Conservation (phyloP, 805 yeast species). For the Wickerhamiella brachini region DNA sequence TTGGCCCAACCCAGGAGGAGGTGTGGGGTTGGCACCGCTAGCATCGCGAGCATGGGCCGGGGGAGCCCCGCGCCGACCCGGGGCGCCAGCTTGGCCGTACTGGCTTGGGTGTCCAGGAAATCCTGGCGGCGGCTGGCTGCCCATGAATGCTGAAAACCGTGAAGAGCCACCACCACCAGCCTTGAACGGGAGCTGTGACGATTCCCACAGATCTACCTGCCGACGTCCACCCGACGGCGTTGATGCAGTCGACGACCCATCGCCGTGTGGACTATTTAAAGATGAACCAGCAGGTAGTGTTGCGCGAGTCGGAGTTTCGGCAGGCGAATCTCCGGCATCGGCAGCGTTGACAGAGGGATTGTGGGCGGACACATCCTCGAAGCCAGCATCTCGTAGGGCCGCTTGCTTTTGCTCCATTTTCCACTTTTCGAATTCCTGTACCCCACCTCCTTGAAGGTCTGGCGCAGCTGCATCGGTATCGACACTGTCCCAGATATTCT, state of each 20-base stretch:
- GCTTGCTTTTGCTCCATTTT: slow-evolving; percentile 9
- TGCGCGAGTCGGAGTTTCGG: background rate
- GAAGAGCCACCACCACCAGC: slow-evolving; percentile 7
- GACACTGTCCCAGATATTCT: slow-evolving; percentile 7
- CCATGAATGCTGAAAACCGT: slow-evolving; percentile 9
- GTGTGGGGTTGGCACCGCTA: background rate
- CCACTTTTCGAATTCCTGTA: slow-evolving; percentile 20
- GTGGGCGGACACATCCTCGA: background rate
- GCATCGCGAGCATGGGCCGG: background rate
- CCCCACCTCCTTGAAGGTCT: slow-evolving; percentile 9
- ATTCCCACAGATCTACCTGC: slow-evolving; percentile 2
- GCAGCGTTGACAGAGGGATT: background rate
- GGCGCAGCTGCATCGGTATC: slow-evolving; percentile 3
- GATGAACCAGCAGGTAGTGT: background rate
- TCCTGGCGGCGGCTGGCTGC: background rate
- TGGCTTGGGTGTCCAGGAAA: background rate
- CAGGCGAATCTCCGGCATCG: background rate
- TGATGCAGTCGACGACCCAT: background rate
- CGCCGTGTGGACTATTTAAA: background rate
- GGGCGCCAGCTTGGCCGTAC: background rate
- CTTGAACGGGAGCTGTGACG: background rate
- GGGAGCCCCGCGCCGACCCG: no score
- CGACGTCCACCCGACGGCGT: background rate
- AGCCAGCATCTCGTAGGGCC: slow-evolving; percentile 1
- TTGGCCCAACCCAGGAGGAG: background rate